Evolutionary conservation across 2,329 filamentous ascomycete genomes (phyloP), one percentile per base, ranked within the genome.

Genomic region (Talaromyces sp.): DNA sequence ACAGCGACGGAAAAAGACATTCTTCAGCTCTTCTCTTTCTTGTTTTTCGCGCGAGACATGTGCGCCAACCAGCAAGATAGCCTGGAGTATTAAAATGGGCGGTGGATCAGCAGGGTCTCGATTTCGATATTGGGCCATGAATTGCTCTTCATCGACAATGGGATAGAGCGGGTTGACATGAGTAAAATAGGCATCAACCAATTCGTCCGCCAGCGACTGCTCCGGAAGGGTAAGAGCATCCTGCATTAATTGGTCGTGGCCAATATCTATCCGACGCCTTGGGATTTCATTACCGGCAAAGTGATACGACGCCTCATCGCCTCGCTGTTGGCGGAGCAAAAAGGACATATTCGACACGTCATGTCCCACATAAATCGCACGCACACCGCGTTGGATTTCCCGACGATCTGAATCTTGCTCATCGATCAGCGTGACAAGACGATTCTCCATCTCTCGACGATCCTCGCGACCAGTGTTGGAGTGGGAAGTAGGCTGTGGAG

Each of bases 291-390:
- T 78, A 50, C 74, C 73, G 5, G 77, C 74, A 63, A 78, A 78
- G 64, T 79, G 77, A 59, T 77, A 76, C 13, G 57, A 59, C 50
- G 75, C 74, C 60, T 76, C 73, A 59, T 71, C 71, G 38, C 75
- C 73, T 67, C 78, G 69, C 61, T 80, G 78, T 62, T 83, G 81
- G 13, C 80, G 79, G 29, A 84, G 78, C 49, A 84, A 71, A 64
- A 83, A 83, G 58, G 82, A 82, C 64, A 84, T 76, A 61, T 84
- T 84, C 35, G 82, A 84, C 61, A 82, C 77, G 63, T 83, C 81
- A 59, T 81, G 80, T 7, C 82, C 82, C 51, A 84, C 81, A 64
- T 82, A 84, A 59, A 81, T 82, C 11, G 81, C 77, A 26, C 81
- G 77, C 17, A 80, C 78, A 3, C 76, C 73, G 56, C 75, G 71